A percentile compares a stretch with the other conserved stretches of the same genome.
These are phyloP conservation scores for Barnettozyma pratensis DNA, from an alignment of 805 yeast genomes.

Conservation along the genomic window DNA sequence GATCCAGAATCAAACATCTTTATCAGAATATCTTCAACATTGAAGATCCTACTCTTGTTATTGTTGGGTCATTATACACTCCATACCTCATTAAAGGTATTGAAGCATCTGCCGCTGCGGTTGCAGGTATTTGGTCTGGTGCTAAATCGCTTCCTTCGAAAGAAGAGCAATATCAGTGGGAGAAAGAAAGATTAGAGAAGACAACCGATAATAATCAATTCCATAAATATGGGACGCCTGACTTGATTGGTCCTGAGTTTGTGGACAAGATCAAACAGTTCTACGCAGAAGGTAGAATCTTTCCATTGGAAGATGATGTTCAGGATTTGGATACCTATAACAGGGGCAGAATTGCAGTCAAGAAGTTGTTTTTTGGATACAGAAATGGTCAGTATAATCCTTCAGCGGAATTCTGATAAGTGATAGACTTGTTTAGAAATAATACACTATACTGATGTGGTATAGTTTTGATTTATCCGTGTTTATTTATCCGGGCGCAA, in stretches of 20 bases:
- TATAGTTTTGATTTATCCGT: too few species aligned
- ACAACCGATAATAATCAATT: conserved; percentile 20
- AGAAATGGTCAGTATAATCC: neutral
- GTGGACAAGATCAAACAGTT: conserved; percentile 22
- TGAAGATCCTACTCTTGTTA: conserved; percentile 40
- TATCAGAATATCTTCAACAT: conserved; percentile 41
- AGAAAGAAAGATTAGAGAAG: conserved; percentile 20
- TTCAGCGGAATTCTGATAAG: too few species aligned
- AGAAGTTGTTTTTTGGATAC: neutral
- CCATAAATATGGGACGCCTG: conserved; percentile 27
- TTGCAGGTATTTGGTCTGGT: conserved; percentile 52
- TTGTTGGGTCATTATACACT: conserved; percentile 35
- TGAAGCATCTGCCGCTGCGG: conserved; percentile 46
- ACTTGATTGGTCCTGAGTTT: conserved; percentile 20
- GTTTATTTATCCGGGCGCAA: too few species aligned
- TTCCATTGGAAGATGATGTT: conserved; percentile 21
- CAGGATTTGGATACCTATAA: neutral
- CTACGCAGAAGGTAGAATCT: conserved; percentile 24
- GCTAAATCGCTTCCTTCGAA: conserved; percentile 32
- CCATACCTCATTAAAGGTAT: conserved; percentile 42
- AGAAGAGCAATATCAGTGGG: conserved; percentile 37
- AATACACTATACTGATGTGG: too few species aligned
- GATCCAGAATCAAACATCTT: conserved; percentile 33
- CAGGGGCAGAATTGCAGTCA: neutral
- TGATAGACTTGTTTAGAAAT: too few species aligned